Base-by-base conservation (phyloP, 192 early-diverging fungal genomes). In the Coemansia interrupta region DNA sequence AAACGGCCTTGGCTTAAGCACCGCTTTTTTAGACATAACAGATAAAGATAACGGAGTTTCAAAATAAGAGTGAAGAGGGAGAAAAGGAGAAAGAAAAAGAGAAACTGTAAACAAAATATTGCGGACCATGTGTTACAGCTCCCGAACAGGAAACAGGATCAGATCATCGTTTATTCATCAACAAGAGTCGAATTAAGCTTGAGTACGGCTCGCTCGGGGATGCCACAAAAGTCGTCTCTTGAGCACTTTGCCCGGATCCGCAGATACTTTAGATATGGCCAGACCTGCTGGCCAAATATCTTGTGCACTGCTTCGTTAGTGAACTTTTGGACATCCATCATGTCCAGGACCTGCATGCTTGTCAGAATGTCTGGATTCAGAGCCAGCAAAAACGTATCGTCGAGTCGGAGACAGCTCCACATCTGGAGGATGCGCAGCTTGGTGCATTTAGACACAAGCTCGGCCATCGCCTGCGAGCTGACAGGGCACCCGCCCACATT, bases 271-370 rank as follows among this genome's bases (percentile, higher is more conserved):
- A 80, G 61, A 22, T 70, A 54, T 22, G 77, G 77, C 77, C 77
- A 80, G 28, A 22, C 32, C 49, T 70, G 58, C 56, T 61, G 48
- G 49, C 66, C 67, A 61, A 80, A 80, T 8, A 71, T 70, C 50
- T 29, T 69, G n/a, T 55, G 59, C 46, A 73, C 67, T 2, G 64
- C 72, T 2, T 60, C 71, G 5, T 54, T 54, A 6, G 71, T 70
- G 50, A 80, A 80, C 71, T 61, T 70, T 70, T 70, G 72, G 36
- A 80, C 77, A 50, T 80, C 71, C 72, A 73, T 70, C 66, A 80
- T 66, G 54, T 80, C 77, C 19, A 80, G 63, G 12, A 80, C 77
- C 45, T 80, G 71, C 53, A 80, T 55, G 15, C 61, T 43, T 8
- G 55, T 51, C 46, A 80, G 61, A 22, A 67, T 29, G 12, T 41